These are phyloP conservation scores for Amylostereum chailletii DNA, from an alignment of 1,284 basidiomycete species.

Conservation along the genomic window DNA sequence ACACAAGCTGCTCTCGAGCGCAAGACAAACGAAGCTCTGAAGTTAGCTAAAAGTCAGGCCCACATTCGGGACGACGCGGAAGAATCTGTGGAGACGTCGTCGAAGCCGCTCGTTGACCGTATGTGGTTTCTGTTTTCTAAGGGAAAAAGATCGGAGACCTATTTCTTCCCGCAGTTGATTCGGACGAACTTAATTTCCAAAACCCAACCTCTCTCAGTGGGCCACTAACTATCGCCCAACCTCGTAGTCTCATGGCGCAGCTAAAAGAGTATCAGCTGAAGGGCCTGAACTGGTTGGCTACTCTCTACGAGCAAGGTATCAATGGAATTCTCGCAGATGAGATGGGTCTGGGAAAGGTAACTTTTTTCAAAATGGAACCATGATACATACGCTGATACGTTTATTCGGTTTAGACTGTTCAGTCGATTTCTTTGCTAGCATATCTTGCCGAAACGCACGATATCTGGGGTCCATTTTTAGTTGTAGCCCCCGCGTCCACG, in stretches of 20 bases:
- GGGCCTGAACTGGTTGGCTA: constrained; percentile 97
- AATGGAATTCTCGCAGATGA: constrained; percentile 98
- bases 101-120: constrained; percentile 58
- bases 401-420: constrained; percentile 68
- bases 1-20: constrained; percentile 71
- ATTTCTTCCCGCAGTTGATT: constrained; percentile 56
- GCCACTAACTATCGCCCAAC: constrained; percentile 82
- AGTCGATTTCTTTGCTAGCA: constrained; percentile 95
- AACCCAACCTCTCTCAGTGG: constrained; percentile 94
- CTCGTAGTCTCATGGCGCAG: constrained; percentile 94
- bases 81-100: constrained; percentile 21
- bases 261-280: constrained; percentile 99
- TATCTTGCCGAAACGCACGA: constrained; percentile 97
- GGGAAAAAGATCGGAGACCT: background rate
- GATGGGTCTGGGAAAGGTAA: constrained; percentile 93
- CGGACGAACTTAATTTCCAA: constrained; percentile 98
- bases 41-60: constrained; percentile 57
- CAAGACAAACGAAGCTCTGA: constrained; percentile 70
- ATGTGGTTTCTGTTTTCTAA: constrained; percentile 20
- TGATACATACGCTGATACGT: background rate
- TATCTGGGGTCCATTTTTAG: constrained; percentile 99
- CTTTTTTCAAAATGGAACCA: constrained; percentile 9
- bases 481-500: constrained; percentile 96
- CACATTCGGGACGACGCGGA: constrained; percentile 45
- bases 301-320: constrained; percentile 98